Base-by-base conservation (phyloP, 2,329 filamentous ascomycete genomes). In the Atkinsonella hypoxylon region DNA sequence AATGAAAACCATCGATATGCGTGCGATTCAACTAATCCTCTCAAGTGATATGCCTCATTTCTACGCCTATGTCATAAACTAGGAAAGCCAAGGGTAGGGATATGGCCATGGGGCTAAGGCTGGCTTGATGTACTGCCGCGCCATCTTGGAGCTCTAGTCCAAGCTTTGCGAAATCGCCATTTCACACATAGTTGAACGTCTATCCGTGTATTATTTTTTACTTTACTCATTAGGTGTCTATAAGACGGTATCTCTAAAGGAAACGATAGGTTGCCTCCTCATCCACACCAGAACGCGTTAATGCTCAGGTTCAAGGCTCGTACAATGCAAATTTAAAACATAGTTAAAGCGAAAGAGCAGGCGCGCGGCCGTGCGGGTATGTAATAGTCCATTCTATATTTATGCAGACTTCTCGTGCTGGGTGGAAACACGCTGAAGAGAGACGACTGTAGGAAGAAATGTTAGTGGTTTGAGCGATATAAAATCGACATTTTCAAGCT, bases 341-440 rank as follows among this genome's bases (percentile, higher is more conserved):
- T 55, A 58, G 58, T 60, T 60, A 68, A 69, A 59, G 61, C 59
- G 63, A 68, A 67, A 64, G 61, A 59, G 57, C 64, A 64, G 60
- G 63, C 59, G 53, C 58, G 62, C 62, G 56, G 59, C 58, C 59
- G 51, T 60, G 61, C 63, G 65, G 66, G 63, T 69, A 70, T 69
- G 65, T 66, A 63, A 59, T 57, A 61, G 52, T 54, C 59, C 54
- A 51, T 38, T 26, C 13, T 46, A 43, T 60, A 63, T 67, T 68
- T 85, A 90, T 70, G 82, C 75, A 59, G 82, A 86, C 78, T 90
- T 91, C 77, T 94, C 88, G 76, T 95, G 89, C 73, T 93, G 87
- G 55, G 86, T 93, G 50, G 88, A 91, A 58, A 93, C 87, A 70
- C 89, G 86, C 75, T 94, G 87, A 67, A 94, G 78, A 54, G 86